Percentiles rank a stretch among this genome's conserved stretches.
phyloP scores from a whole-genome alignment of 768 basidiomycete genomes.

The Sarcodon sp. region DNA sequence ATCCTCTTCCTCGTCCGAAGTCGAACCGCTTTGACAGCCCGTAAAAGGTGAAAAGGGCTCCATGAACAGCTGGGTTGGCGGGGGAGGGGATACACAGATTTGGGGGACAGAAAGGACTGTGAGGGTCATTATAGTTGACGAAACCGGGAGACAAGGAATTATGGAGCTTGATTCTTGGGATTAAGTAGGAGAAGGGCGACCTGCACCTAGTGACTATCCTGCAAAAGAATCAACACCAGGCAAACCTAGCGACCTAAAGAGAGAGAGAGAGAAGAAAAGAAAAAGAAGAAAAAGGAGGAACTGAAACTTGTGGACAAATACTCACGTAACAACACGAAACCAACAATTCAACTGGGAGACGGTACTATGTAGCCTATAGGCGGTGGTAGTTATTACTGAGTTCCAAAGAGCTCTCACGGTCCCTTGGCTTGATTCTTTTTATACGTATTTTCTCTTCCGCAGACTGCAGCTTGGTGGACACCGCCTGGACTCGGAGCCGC shows the following conservation, averaged over 20 bases:
- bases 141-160: conserved; percentile 18
- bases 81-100: conserved; percentile 60
- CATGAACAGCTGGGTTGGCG: conserved; percentile 32
- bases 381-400: too few relatives aligned
- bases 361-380: too few relatives aligned
- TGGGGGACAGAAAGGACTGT: conserved; percentile 29
- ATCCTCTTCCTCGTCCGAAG: conserved; percentile 24
- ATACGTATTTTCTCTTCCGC: too few relatives aligned
- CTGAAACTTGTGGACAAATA: too few relatives aligned
- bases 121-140: conserved; percentile 17
- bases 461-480: too few relatives aligned
- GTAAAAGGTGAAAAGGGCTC: conserved; percentile 56
- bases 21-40: conserved; percentile 1
- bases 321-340: too few relatives aligned
- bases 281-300: conserved; percentile 22
- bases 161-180: not conserved
- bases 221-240: not conserved
- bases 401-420: too few relatives aligned
- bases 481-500: too few relatives aligned
- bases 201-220: conserved; percentile 8
- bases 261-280: conserved; percentile 8
- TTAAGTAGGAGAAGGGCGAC: conserved; percentile 6
- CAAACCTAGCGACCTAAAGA: not conserved
- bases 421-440: too few relatives aligned
- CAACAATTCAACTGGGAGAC: too few relatives aligned